phyloP scores from a whole-genome alignment of 176 grass and related monocot genomes.

The Triticum urartu region DNA sequence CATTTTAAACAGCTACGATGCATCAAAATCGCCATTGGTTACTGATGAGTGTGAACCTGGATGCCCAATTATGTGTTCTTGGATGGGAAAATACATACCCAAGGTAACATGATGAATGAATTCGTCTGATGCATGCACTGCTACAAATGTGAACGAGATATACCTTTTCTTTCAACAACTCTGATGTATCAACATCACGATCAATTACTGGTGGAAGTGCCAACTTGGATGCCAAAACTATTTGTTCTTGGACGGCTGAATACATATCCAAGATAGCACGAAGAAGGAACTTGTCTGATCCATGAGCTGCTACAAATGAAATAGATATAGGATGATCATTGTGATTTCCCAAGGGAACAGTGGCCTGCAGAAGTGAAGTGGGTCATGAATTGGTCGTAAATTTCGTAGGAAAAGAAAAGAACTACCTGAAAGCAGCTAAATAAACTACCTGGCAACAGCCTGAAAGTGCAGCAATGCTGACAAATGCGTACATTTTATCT shows the following conservation, averaged over 20 bases:
- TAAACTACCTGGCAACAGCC: constrained; percentile 87
- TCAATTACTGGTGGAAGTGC: constrained; percentile 50
- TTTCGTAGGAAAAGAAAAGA: constrained; percentile 6
- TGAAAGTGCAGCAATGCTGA: constrained; percentile 81
- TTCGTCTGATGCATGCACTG: constrained; percentile 68
- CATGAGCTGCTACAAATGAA: constrained; percentile 85
- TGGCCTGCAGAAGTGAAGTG: constrained; percentile 60
- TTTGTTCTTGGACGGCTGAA: constrained; percentile 73
- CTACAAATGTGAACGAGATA: constrained; percentile 79
- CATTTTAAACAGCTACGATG: constrained; percentile 60
- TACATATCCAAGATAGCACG: constrained; percentile 60
- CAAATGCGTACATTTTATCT: constrained; percentile 67
- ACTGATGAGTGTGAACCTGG: constrained; percentile 47
- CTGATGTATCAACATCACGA: constrained; percentile 51
- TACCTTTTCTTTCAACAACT: constrained; percentile 95
- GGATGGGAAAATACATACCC: constrained; percentile 65
- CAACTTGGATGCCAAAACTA: constrained; percentile 63
- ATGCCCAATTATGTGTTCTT: constrained; percentile 68
- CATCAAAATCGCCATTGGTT: constrained; percentile 50
- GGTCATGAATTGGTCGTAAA: background rate
- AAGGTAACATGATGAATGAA: constrained; percentile 62
- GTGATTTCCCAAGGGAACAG: constrained; percentile 74
- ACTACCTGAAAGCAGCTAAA: constrained; percentile 17
- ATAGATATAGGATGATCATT: constrained; percentile 66
- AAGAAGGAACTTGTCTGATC: constrained; percentile 86